Percentiles rank a stretch among this genome's conserved stretches.
phyloP scores from a whole-genome alignment of 192 early-diverging fungal species.

The Backusella psychrophila region DNA sequence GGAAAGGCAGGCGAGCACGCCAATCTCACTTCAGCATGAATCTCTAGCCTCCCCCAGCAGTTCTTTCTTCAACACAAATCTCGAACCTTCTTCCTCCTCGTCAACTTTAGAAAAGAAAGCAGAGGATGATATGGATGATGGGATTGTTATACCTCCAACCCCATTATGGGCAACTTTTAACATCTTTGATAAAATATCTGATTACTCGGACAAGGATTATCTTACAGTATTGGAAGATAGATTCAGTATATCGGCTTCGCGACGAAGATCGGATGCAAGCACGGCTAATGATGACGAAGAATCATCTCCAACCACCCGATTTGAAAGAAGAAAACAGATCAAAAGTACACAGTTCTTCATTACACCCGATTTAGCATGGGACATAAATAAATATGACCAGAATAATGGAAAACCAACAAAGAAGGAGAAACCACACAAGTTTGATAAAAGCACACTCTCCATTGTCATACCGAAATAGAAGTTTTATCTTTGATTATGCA shows the following conservation, averaged over 20 bases:
- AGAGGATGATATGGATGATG: neutral
- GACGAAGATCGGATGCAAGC: neutral
- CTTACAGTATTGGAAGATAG: neutral
- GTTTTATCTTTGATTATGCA: neutral
- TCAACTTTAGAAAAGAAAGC: neutral
- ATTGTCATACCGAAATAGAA: neutral
- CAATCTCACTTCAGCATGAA: neutral
- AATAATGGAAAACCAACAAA: neutral
- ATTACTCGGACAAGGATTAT: neutral
- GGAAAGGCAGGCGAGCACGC: neutral
- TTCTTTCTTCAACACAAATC: neutral
- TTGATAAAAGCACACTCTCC: neutral
- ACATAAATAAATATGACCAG: neutral
- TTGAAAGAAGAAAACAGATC: slow-evolving; percentile 9
- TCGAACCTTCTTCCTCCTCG: neutral
- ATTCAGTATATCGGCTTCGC: neutral
- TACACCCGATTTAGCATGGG: slow-evolving; percentile 7
- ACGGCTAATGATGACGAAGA: neutral
- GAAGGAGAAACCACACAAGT: neutral
- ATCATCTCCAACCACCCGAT: neutral
- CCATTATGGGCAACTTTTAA: neutral
- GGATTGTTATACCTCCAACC: neutral
- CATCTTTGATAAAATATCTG: neutral
- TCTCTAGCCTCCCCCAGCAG: neutral
- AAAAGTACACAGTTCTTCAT: slow-evolving; percentile 8